Evolutionary conservation across 441 rosid genomes (phyloP).

Genomic region (Capsella rubella): DNA sequence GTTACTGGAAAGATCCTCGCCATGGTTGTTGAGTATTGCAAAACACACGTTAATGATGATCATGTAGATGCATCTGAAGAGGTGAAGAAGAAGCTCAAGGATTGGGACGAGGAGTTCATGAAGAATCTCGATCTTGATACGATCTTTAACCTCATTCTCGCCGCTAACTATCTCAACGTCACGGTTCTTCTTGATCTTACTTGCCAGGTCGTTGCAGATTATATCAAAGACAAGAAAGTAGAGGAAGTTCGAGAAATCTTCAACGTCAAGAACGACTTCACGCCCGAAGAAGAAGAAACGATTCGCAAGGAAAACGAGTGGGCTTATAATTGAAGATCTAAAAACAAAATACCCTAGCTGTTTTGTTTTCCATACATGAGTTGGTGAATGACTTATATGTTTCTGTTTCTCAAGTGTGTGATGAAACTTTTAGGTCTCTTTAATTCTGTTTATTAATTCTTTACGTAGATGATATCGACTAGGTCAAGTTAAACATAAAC

Average conservation of each 20-base stretch:
- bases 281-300: no score
- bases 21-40: constrained; percentile 14
- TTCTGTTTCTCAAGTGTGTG: no score
- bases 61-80: not conserved
- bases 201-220: constrained; percentile 51
- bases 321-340: no score
- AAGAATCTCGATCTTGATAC: constrained; percentile 36
- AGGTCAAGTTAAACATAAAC: no score
- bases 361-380: no score
- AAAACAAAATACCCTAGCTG: no score
- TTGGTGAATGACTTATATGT: no score
- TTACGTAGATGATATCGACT: no score
- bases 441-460: no score
- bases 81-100: constrained; percentile 34
- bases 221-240: constrained; percentile 43
- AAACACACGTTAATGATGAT: not conserved
- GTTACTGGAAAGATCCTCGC: constrained; percentile 45
- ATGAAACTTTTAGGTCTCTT: no score
- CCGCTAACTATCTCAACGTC: constrained; percentile 52
- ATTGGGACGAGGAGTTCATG: constrained; percentile 50
- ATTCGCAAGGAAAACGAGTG: no score
- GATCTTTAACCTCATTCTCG: constrained; percentile 43
- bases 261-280: constrained; percentile 39
- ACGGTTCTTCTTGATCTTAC: constrained; percentile 49
- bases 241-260: constrained; percentile 51